Percentiles rank a stretch among this genome's conserved stretches.
Conservation (phyloP, 73 alveolate species). For the Paramecium octaurelia region DNA sequence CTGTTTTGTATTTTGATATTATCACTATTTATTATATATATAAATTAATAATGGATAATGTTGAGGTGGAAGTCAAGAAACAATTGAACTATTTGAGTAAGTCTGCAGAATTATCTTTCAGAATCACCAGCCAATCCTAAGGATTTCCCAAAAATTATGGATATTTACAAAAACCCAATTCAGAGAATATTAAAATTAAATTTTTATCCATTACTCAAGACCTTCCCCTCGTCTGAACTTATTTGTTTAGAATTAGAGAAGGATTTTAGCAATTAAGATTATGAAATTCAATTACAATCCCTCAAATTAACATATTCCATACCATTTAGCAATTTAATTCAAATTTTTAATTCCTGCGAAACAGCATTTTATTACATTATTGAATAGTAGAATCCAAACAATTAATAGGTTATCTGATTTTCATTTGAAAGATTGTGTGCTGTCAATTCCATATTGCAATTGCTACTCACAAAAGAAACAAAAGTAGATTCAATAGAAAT, state of each 20-base stretch:
- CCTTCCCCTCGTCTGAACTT: constrained; percentile 9
- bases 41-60: constrained; percentile 1
- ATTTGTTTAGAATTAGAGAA: constrained; percentile 11
- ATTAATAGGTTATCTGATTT: neutral
- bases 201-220: constrained; percentile 23
- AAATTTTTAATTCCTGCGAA: neutral
- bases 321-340: neutral
- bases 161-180: constrained; percentile 1
- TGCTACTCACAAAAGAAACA: constrained; percentile 9
- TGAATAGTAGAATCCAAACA: neutral
- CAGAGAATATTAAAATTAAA: constrained; percentile 5
- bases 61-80: neutral
- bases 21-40: neutral
- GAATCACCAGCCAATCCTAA: constrained; percentile 13
- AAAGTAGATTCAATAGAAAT: constrained; percentile 1
- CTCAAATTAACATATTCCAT: neutral
- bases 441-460: neutral
- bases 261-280: neutral
- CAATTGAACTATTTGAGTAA: neutral
- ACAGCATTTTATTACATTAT: neutral
- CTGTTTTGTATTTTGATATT: neutral
- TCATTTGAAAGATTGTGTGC: constrained; percentile 34
- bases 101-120: neutral
- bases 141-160: constrained; percentile 19
- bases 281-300: neutral